Percentiles rank a stretch among this genome's conserved stretches.
phyloP scores from a whole-genome alignment of 345 rosid genomes.

The Cardamine chenopodiifolia region DNA sequence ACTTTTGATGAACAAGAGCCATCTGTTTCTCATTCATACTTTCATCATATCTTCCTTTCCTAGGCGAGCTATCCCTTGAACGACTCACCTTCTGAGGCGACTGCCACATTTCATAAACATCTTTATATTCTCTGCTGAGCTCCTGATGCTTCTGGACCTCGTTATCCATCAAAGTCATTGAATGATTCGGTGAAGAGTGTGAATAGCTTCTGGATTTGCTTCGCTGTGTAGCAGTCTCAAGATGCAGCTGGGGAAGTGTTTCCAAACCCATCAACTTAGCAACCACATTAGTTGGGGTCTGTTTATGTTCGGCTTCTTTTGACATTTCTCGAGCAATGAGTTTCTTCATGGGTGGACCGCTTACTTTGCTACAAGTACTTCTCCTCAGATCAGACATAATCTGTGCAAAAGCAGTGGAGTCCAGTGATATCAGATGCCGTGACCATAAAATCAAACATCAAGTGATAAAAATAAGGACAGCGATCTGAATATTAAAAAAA shows the following conservation, averaged over 20 bases:
- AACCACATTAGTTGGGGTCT: conserved; percentile 68
- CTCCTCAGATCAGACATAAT: conserved; percentile 57
- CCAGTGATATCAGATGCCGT: conserved; percentile 26
- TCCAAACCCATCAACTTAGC: conserved; percentile 99
- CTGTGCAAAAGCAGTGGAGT: conserved; percentile 48
- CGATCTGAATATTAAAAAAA: conserved; percentile 30
- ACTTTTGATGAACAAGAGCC: conserved; percentile 89
- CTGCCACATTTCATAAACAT: conserved; percentile 71
- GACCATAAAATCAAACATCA: conserved; percentile 35
- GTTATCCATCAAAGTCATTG: conserved; percentile 43
- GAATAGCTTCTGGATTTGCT: conserved; percentile 60
- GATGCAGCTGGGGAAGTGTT: conserved; percentile 64
- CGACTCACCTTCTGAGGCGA: conserved; percentile 48
- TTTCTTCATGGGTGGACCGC: conserved; percentile 77
- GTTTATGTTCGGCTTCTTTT: conserved; percentile 64
- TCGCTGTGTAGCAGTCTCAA: conserved; percentile 51
- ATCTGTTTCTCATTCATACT: conserved; percentile 56
- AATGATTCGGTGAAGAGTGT: conserved; percentile 58
- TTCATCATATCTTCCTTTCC: conserved; percentile 52
- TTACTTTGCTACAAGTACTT: conserved; percentile 60
- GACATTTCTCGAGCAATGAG: conserved; percentile 86
- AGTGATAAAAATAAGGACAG: conserved; percentile 38
- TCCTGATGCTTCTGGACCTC: conserved; percentile 61
- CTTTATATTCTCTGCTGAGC: conserved; percentile 56
- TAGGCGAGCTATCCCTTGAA: conserved; percentile 53